Percentiles rank a stretch among this genome's conserved stretches.
Conservation (phyloP, 108 stramenopile genomes). For the Fistulifera pelliculosa region DNA sequence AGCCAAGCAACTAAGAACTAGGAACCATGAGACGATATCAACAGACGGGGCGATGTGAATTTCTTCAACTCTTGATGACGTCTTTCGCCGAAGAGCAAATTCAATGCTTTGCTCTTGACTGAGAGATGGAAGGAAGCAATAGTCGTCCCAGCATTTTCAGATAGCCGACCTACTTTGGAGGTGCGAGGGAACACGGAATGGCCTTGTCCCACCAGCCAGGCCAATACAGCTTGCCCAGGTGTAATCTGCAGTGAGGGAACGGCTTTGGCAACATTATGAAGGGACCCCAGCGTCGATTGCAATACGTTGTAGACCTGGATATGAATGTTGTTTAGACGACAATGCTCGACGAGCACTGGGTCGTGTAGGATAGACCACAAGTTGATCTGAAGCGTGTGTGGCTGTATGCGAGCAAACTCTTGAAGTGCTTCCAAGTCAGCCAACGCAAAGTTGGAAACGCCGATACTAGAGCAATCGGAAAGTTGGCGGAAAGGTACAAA, state of each 20-base stretch:
- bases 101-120: slow-evolving; percentile 23
- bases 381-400: slow-evolving; percentile 64
- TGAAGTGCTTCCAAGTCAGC: slow-evolving; percentile 53
- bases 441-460: slow-evolving; percentile 81
- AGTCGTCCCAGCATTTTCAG: slow-evolving; percentile 34
- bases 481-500: slow-evolving; percentile 23
- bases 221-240: slow-evolving; percentile 28
- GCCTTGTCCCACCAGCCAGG: slow-evolving; percentile 41
- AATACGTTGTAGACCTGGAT: slow-evolving; percentile 66
- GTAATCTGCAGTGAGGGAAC: slow-evolving; percentile 15
- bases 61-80: no score
- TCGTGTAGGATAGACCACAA: slow-evolving; percentile 69
- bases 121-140: slow-evolving; percentile 27
- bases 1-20: no score
- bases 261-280: slow-evolving; percentile 17
- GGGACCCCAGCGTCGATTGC: slow-evolving; percentile 27
- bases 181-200: slow-evolving; percentile 47
- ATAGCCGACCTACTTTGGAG: slow-evolving; percentile 21
- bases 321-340: slow-evolving; percentile 40
- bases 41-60: no score
- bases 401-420: slow-evolving; percentile 26
- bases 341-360: slow-evolving; percentile 39
- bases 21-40: no score
- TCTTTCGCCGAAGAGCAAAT: no score
- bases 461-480: slow-evolving; percentile 61